Evolutionary conservation across 768 basidiomycete species (phyloP), one percentile per base, ranked within the genome.

Genomic region (Serendipita sp.): DNA sequence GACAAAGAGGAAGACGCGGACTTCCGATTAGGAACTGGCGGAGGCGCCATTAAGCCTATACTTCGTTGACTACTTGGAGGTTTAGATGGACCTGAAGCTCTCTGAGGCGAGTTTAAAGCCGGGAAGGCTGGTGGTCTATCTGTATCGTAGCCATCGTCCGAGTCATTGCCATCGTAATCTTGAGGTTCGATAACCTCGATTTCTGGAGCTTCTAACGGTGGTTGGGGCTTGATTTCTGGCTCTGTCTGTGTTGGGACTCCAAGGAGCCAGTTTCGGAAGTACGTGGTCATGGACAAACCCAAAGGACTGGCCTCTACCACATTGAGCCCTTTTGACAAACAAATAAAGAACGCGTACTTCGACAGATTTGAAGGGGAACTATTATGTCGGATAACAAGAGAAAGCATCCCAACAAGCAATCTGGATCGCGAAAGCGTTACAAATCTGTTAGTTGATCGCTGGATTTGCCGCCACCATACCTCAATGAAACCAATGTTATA

Each of bases 51-150:
- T 60, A 60, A 44, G 10, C 53, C 64, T 34, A 15, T 32, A 45
- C n/a, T 30, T 7, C 63, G n/a, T 35, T 45, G 24, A 41, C 28
- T 3, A 3, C 64, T 44, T 11, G 70, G 54, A 16, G 51, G 13
- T 24, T 47, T 32, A 34, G 66, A 18, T 45, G 64, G 63, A 11
- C 68, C 35, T n/a, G 71, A 68, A 1, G 73, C 72, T 8, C 75
- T 71, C 54, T 76, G 75, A 45, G 70, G 69, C 2, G 75, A 75
- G 63, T 74, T 65, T 3, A 65, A 68, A 0, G 74, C 67, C 3
- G 75, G 76, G 66, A 77, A 76, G 3, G 69, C 68, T 18, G 75
- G 74, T 2, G 72, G 69, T 1, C 70, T 68, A 18, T 70, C 56
- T 60, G 56, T 60, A 60, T 60, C 56, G 28, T 60, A 60, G 4